Base-by-base conservation (phyloP, 148 eudicot species). In the Diospyros lotus region DNA sequence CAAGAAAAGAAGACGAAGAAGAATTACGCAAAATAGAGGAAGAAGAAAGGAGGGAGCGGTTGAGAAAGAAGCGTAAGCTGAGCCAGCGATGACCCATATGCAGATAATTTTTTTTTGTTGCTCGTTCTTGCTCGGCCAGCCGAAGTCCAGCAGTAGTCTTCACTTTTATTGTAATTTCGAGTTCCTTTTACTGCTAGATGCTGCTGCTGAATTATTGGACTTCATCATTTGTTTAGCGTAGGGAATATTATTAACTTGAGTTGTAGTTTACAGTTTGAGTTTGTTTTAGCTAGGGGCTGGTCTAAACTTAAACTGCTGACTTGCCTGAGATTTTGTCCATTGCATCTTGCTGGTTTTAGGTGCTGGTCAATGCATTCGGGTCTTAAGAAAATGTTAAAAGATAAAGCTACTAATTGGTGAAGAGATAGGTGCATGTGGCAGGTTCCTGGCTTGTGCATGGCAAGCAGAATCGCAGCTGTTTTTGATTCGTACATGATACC, bases 1-100 rank as follows among this genome's bases (percentile, higher is more conserved):
- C 94, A 3, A 80, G 69, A 54, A 45, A 74, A 82, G 98, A 94
- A 77, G 98, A 94, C 44, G 98, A 89, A 46, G 90, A 83, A 76
- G 92, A 90, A 78, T 73, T 77, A 1, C 71, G 75, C 2, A 80
- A 82, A 80, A 84, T 89, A 43, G 86, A 86, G 78, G 98, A 90
- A 82, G 97, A 94, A 72, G 97, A 89, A 55, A 86, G 88, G 77
- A 85, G 74, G 55, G 91, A 88, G 50, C 76, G 73, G 80, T 63
- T 79, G 80, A 87, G 87, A 80, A 84, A 85, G 86, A 86, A 82
- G 88, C 91, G 97, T 41, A 94, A 87, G 85, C 75, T 87, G 82
- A 75, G 78, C 78, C 84, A 71, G 15, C 75, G 83, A n/a, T 83
- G 81, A 81, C 28, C 8, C 0, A 4, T 28, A 28, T 14, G 17